Base-by-base conservation (phyloP, 2,329 filamentous ascomycete genomes). In the Magnaporthiopsis poae region DNA sequence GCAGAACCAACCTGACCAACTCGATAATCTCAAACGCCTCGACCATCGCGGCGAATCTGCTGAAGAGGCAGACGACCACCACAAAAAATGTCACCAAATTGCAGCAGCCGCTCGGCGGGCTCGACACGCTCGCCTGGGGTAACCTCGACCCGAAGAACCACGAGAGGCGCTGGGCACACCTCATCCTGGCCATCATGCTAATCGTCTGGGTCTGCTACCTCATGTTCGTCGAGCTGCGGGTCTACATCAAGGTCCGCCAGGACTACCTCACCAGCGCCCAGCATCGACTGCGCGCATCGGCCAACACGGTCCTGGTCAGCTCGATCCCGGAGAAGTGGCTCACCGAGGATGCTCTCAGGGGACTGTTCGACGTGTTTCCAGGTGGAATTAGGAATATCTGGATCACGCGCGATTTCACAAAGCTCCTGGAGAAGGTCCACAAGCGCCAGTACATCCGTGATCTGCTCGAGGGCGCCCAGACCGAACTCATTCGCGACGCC, bases 341-440 rank as follows among this genome's bases (percentile, higher is more conserved):
- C 9, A 92, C 86, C 2, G 85, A 91, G 63, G 88, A 96, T 61
- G 91, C 91, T 0, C 82, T 99, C 5, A 84, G 87, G 67, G 90
- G 89, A 0, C 81, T 99, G 0, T 99, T 96, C 73, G 95, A 99
- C 75, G 93, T 98, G 1, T 98, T 97, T 71, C 95, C 95, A 0
- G 95, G 95, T 27, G 95, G 95, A 36, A 89, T 99, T 73, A 87
- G 91, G 68, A 98, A 98, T 71, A 90, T 99, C 62, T 99, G 94
- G 93, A 88, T 99, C 72, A 99, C 97, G 68, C 86, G 94, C 68
- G 91, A 99, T 74, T 89, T 92, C 70, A 91, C 93, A 61, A 84
- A 88, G 11, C 83, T 99, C 13, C 84, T 91, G 62, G 89, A 93
- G 68, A 98, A 98, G 75, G 90, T 98, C 62, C 85, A 90, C 63